These are phyloP conservation scores for Cyphellophora europaea DNA, from an alignment of 2,329 filamentous ascomycete species.

Conservation along the genomic window DNA sequence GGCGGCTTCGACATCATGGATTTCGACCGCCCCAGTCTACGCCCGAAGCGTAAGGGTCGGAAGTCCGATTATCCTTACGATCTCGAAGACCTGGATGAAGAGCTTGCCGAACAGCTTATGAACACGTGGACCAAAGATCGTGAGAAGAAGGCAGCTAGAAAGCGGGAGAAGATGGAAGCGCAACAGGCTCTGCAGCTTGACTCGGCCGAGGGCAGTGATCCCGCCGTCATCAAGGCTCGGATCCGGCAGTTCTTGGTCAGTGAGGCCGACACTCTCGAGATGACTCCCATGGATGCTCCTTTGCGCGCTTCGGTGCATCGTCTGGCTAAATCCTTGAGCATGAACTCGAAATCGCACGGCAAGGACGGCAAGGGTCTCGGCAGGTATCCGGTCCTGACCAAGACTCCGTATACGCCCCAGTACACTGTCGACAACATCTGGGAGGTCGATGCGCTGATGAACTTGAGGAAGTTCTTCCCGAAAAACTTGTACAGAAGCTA, in stretches of 20 bases:
- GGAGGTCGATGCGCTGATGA: constrained; percentile 27
- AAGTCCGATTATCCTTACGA: constrained; percentile 45
- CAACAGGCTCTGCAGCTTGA: constrained; percentile 59
- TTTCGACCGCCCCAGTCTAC: constrained; percentile 60
- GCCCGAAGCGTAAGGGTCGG: constrained; percentile 54
- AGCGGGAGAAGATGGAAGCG: constrained; percentile 59
- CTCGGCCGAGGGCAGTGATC: constrained; percentile 38
- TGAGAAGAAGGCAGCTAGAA: constrained; percentile 60
- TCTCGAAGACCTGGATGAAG: constrained; percentile 50
- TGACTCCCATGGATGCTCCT: constrained; percentile 77
- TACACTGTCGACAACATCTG: constrained; percentile 50
- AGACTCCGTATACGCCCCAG: constrained; percentile 56
- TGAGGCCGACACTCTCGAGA: constrained; percentile 38
- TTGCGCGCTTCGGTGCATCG: constrained; percentile 73
- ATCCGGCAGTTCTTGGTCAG: constrained; percentile 33
- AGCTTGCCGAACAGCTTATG: constrained; percentile 53
- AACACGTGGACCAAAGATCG: constrained; percentile 58
- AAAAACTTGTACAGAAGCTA: constrained; percentile 6
- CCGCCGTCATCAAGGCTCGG: constrained; percentile 63
- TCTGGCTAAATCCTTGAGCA: constrained; percentile 61
- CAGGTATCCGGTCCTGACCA: constrained; percentile 68
- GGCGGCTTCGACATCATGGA: constrained; percentile 81
- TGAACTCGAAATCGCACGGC: constrained; percentile 79
- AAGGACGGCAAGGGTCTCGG: constrained; percentile 60
- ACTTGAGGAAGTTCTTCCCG: constrained; percentile 17